These are phyloP conservation scores for Nothopassalora personata DNA, from an alignment of 2,329 filamentous ascomycete genomes.

Conservation along the genomic window DNA sequence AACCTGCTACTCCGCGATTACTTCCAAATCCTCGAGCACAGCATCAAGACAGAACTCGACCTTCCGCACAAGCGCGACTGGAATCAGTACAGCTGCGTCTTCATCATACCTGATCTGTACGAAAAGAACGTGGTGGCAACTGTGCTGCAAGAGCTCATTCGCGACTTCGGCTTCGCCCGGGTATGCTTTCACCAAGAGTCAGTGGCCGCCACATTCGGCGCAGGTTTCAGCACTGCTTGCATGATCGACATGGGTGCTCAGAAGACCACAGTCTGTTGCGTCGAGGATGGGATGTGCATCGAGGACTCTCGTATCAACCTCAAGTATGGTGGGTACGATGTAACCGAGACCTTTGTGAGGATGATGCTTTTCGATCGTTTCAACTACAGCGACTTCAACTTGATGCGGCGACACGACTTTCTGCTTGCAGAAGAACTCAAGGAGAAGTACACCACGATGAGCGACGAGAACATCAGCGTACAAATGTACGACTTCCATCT, in stretches of 20 bases:
- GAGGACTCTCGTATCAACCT: constrained; percentile 94
- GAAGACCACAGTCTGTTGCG: constrained; percentile 94
- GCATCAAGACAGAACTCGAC: constrained; percentile 78
- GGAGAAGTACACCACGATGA: constrained; percentile 85
- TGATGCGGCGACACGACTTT: constrained; percentile 85
- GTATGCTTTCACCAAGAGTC: constrained; percentile 96
- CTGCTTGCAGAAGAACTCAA: constrained; percentile 93
- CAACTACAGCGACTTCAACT: constrained; percentile 89
- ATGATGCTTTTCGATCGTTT: constrained; percentile 98
- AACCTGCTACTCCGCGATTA: constrained; percentile 82
- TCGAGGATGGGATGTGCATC: constrained; percentile 90
- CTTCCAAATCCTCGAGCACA: constrained; percentile 77
- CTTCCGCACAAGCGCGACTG: constrained; percentile 73
- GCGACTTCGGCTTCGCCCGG: constrained; percentile 80
- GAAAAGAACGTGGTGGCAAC: constrained; percentile 88
- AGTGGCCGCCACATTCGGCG: constrained; percentile 88
- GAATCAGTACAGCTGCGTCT: constrained; percentile 90
- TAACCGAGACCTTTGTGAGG: constrained; percentile 90
- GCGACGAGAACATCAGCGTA: constrained; percentile 81
- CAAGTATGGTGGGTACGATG: constrained; percentile 87
- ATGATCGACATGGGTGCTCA: constrained; percentile 95
- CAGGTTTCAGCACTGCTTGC: constrained; percentile 87
- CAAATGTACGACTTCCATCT: constrained; percentile 88
- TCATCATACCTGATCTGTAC: constrained; percentile 93
- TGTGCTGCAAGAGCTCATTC: constrained; percentile 77